Conservation (phyloP, 345 rosid genomes). For the Cardamine occulta region DNA sequence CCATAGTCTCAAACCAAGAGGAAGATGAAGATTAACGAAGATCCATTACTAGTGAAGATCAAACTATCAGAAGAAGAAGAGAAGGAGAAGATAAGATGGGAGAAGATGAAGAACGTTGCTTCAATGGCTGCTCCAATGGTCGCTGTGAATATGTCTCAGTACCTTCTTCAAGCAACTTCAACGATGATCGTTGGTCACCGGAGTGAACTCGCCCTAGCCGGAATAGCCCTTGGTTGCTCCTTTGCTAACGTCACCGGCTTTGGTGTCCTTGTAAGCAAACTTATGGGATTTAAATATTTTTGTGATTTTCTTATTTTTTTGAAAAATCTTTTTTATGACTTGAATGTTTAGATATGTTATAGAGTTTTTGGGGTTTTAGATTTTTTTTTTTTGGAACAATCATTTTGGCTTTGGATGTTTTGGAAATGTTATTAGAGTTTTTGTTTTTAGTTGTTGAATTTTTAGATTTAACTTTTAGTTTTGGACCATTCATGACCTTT, state of each 20-base stretch:
- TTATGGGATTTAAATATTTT: background rate
- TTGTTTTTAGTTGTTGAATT: too few species aligned
- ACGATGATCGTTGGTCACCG: slow-evolving; percentile 45
- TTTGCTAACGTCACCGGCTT: slow-evolving; percentile 46
- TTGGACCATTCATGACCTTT: background rate
- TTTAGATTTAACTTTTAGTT: too few species aligned
- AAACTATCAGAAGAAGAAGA: slow-evolving; percentile 34
- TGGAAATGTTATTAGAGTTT: background rate
- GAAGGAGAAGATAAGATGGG: slow-evolving; percentile 30
- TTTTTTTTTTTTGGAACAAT: too few species aligned
- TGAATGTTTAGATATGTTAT: background rate
- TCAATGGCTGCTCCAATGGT: slow-evolving; percentile 49
- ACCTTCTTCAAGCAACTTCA: slow-evolving; percentile 39
- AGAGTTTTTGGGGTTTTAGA: too few species aligned
- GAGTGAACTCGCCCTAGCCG: slow-evolving; percentile 38
- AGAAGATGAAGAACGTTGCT: slow-evolving; percentile 41
- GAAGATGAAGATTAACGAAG: slow-evolving; percentile 26
- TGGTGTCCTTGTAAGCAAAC: slow-evolving; percentile 41
- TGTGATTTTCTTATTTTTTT: too few species aligned
- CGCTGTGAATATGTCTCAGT: slow-evolving; percentile 43
- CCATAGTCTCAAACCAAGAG: slow-evolving; percentile 5
- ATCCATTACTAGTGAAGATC: slow-evolving; percentile 31
- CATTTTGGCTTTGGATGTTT: background rate
- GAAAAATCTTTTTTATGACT: background rate
- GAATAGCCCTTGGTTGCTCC: slow-evolving; percentile 43